phyloP scores from a whole-genome alignment of 169 alveolate genomes.

The Neospora caninum region DNA sequence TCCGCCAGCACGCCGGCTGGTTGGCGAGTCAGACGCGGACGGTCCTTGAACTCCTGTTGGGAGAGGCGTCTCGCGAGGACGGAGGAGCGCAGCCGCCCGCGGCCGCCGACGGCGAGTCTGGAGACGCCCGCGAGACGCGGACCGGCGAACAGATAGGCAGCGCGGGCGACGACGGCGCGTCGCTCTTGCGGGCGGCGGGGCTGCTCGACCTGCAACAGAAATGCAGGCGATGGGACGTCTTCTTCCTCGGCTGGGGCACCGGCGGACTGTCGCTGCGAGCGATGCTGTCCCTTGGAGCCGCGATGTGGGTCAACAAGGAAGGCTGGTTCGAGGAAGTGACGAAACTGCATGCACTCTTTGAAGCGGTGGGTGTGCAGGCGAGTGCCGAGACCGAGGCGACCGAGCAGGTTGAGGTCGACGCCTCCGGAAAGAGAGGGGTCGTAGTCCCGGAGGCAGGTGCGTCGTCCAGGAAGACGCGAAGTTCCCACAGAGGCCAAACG shows the following conservation, averaged over 20 bases:
- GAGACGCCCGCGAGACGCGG: not conserved
- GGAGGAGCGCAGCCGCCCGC: not conserved
- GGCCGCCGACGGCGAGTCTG: not conserved
- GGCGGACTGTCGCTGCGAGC: not conserved
- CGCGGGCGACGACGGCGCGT: not conserved
- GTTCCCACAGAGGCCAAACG: too few relatives aligned
- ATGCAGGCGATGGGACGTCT: not conserved
- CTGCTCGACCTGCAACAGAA: not conserved
- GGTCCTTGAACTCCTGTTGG: not conserved
- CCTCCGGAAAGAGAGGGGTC: too few relatives aligned
- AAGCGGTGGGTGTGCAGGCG: not conserved
- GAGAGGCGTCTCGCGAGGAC: not conserved
- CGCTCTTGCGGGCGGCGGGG: not conserved
- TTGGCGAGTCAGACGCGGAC: not conserved
- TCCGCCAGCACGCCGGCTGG: not conserved
- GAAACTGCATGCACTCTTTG: not conserved
- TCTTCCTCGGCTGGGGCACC: not conserved
- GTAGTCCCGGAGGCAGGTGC: too few relatives aligned
- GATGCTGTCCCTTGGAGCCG: not conserved
- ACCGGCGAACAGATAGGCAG: not conserved
- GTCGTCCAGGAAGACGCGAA: too few relatives aligned
- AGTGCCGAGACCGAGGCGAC: too few relatives aligned
- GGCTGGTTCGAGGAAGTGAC: not conserved
- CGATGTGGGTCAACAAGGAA: not conserved
- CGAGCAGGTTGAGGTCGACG: too few relatives aligned